phyloP scores from a whole-genome alignment of 2,329 filamentous ascomycete genomes.

The Monilinia aucupariae region DNA sequence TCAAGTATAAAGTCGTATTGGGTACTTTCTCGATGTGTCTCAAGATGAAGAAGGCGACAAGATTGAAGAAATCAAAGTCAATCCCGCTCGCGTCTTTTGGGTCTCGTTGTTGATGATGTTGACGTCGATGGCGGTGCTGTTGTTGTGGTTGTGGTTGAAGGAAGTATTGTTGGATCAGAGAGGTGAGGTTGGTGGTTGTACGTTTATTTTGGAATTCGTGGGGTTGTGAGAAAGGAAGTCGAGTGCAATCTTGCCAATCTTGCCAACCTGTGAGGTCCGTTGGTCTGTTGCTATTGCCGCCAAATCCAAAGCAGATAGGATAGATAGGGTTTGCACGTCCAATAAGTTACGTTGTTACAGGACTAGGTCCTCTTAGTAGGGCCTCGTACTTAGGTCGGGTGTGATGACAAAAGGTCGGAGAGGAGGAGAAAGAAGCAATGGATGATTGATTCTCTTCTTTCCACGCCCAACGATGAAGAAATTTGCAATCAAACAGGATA shows the following conservation, averaged over 20 bases:
- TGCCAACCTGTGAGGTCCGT: neutral
- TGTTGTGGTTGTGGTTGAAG: neutral
- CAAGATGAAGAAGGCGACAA: constrained; percentile 7
- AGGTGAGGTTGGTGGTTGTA: constrained; percentile 11
- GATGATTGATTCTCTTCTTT: too few species aligned
- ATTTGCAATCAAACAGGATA: too few species aligned
- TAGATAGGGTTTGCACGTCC: too few species aligned
- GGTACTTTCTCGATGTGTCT: neutral
- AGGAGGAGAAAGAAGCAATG: too few species aligned
- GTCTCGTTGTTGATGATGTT: neutral
- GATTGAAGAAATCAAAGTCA: constrained; percentile 1
- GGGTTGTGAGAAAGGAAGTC: neutral
- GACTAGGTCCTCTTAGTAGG: too few species aligned
- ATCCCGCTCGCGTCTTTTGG: neutral
- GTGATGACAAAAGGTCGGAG: too few species aligned
- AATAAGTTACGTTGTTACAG: too few species aligned
- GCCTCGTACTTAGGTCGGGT: too few species aligned
- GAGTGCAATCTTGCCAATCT: neutral
- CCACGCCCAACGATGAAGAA: too few species aligned
- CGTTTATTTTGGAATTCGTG: constrained; percentile 12
- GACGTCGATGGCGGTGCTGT: neutral
- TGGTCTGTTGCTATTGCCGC: neutral
- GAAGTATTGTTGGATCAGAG: neutral
- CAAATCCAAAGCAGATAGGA: neutral
- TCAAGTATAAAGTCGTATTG: neutral